Evolutionary conservation across 2,329 filamentous ascomycete genomes (phyloP), one percentile per base, ranked within the genome.

Genomic region (Aspergillus uvarum): DNA sequence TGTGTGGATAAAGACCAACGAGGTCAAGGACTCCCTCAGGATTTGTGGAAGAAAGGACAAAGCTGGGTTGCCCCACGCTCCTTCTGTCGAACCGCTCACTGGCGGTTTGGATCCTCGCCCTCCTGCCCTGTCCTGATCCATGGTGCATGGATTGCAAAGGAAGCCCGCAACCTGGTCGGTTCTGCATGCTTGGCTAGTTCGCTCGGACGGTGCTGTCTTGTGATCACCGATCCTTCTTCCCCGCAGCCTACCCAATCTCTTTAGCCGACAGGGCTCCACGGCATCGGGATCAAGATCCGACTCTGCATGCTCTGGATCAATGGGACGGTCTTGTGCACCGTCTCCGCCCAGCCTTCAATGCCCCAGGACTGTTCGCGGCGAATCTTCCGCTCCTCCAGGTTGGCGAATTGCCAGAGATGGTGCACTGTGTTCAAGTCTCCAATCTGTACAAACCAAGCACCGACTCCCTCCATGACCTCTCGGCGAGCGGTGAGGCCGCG

Each of bases 401-500:
- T 91, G 68, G 94, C 93, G 81, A 98, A 99, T 75, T 99, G 95
- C 95, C 95, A 99, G 22, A 99, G 84, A 75, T 98, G 94, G 77
- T 99, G 93, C 35, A 99, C 95, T 0, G 92, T 97, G 81, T 99
- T 99, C 64, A 99, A 83, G 56, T 97, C 94, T 62, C 95, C 95
- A 70, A 99, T 94, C 80, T 99, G 95, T 47, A 97, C 94, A 71
- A 99, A 99, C 95, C 95, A 99, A 6, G 95, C 95, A 32, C 94
- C 93, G 0, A 96, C 93, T 14, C 95, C 95, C 78, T 99, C 95
- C 95, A 99, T 99, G 58, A 98, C 94, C 78, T 98, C 92, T 53
- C 92, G 87, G 54, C 95, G 87, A 2, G 95, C 95, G 77, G 91
- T 90, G 57, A 99, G 84, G 26, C 95, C 95, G 65, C 91, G 88